Evolutionary conservation across 2,329 filamentous ascomycete species (phyloP).

Genomic region (Diplocarpon rosae): DNA sequence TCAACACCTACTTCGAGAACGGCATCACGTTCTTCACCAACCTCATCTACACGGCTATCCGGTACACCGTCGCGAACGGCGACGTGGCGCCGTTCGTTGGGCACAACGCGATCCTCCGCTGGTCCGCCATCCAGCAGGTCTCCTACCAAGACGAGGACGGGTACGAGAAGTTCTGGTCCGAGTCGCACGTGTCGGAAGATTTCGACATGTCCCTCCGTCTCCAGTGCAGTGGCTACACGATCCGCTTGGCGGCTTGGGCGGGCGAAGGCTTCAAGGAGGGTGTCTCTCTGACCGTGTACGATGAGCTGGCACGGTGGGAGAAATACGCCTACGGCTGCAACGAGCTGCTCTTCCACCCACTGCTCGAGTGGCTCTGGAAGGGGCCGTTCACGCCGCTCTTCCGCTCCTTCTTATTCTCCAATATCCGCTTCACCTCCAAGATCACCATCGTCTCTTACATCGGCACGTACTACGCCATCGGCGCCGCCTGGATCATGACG

Average conservation of each 20-base stretch:
- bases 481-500: constrained; percentile 54
- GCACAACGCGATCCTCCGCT: constrained; percentile 65
- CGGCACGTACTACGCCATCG: constrained; percentile 53
- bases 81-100: constrained; percentile 58
- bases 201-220: constrained; percentile 66
- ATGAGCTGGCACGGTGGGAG: constrained; percentile 61
- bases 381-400: constrained; percentile 59
- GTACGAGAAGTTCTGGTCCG: constrained; percentile 19
- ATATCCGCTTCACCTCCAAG: constrained; percentile 55
- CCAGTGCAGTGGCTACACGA: constrained; percentile 57
- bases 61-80: constrained; percentile 58
- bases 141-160: constrained; percentile 42
- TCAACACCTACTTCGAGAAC: constrained; percentile 62
- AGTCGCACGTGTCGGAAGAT: constrained; percentile 57
- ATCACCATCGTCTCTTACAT: constrained; percentile 63
- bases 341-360: constrained; percentile 59
- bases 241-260: constrained; percentile 59
- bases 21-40: constrained; percentile 69
- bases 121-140: constrained; percentile 51
- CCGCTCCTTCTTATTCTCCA: constrained; percentile 45
- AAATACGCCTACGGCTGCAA: constrained; percentile 65
- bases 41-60: constrained; percentile 64
- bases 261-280: constrained; percentile 62
- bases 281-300: constrained; percentile 62
- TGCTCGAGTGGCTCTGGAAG: constrained; percentile 48